Base-by-base conservation (phyloP, 371 early-diverging fungal species). In the Saksenaea oblongispora region DNA sequence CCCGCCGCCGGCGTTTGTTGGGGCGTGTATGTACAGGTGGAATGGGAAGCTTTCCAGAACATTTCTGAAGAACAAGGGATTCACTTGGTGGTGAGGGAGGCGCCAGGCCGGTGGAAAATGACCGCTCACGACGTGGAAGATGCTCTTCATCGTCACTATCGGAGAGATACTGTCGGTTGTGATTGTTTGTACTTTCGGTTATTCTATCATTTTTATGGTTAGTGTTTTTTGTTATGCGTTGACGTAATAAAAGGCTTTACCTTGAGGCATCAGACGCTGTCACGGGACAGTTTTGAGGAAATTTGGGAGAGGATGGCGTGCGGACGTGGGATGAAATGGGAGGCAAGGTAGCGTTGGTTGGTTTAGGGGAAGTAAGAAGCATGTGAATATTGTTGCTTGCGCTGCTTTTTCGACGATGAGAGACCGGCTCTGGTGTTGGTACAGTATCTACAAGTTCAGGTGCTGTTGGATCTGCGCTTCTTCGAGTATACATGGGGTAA, bases 1-100 rank as follows among this genome's bases (percentile, higher is more conserved):
- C 84, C 34, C 82, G 73, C 47, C 84, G 80, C 58, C 80, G 79
- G 2, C 84, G 80, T 62, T 77, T 82, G 35, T 76, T 56, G 64
- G 74, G 62, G 24, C 61, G 47, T 22, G 47, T 47, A 47, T 47
- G 47, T 47, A 47, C 47, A 47, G 47, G 47, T 18, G 47, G 47
- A 47, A 47, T 47, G 18, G 47, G 47, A 18, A 47, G 3, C 47
- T 47, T 47, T n/a, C 47, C 47, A 47, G 15, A 22, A 10, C 22
- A 22, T 22, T 47, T 15, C 18, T 47, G 15, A 22, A 47, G 47
- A 18, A 47, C 22, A 4, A 47, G 24, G 8, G 47, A 22, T 47
- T 47, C 47, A 2, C 47, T 47, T n/a, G 47, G 47, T 18, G 47
- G 47, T 22, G 47, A 47, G n/a, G 47, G 47, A 10, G 47, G 47